These are phyloP conservation scores for Neonectria faginata DNA, from an alignment of 2,329 filamentous ascomycete species.

Conservation along the genomic window DNA sequence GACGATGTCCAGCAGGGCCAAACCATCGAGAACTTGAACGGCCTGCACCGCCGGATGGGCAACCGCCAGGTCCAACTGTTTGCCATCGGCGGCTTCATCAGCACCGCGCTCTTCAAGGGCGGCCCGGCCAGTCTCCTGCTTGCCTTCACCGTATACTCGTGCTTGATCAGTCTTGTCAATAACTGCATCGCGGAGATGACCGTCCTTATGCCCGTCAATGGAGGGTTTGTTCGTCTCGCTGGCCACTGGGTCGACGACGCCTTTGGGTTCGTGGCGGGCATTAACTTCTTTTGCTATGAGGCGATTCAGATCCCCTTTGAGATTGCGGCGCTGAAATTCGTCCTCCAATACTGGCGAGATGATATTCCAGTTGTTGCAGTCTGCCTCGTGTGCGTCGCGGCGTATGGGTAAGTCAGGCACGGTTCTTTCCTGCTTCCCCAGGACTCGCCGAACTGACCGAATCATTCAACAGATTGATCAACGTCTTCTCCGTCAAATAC, in stretches of 20 bases:
- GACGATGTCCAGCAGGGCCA: too few species aligned
- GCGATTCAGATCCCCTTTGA: slow-evolving; percentile 6
- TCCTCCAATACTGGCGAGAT: slow-evolving; percentile 6
- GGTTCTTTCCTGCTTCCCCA: too few species aligned
- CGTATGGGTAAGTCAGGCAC: not conserved
- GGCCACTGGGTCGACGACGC: slow-evolving; percentile 62
- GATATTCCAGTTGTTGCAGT: not conserved
- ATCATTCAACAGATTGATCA: slow-evolving; percentile 44
- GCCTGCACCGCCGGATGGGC: not conserved
- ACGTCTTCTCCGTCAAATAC: slow-evolving; percentile 54
- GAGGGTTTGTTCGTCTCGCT: slow-evolving; percentile 59
- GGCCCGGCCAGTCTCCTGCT: slow-evolving; percentile 34
- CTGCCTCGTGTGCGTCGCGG: not conserved
- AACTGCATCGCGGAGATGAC: slow-evolving; percentile 61
- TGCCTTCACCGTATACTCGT: too few species aligned
- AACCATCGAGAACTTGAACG: too few species aligned
- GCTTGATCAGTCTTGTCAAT: slow-evolving; percentile 55
- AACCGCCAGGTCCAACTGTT: slow-evolving; percentile 4
- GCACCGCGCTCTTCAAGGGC: not conserved
- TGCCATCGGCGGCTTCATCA: slow-evolving; percentile 7
- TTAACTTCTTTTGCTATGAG: slow-evolving; percentile 12
- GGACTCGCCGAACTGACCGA: too few species aligned
- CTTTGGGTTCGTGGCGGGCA: slow-evolving; percentile 51
- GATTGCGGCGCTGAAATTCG: slow-evolving; percentile 4
- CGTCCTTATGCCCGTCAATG: slow-evolving; percentile 56